These are phyloP conservation scores for Physcia stellaris DNA, from an alignment of 495 filamentous ascomycete genomes.

Conservation along the genomic window DNA sequence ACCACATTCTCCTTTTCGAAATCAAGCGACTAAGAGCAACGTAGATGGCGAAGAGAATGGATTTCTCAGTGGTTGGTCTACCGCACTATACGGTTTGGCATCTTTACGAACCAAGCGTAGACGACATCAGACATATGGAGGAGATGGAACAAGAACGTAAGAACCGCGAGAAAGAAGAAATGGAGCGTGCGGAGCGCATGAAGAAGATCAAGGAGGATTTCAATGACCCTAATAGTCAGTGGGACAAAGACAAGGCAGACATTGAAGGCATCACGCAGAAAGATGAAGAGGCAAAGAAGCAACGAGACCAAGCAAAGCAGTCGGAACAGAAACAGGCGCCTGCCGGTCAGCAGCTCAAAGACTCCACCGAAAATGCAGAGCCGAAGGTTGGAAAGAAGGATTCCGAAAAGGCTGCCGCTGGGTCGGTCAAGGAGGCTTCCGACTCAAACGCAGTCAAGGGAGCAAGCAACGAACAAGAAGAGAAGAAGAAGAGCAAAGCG, in stretches of 20 bases:
- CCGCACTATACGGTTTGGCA: conserved; percentile 99
- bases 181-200: conserved; percentile 47
- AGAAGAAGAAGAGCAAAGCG: not conserved
- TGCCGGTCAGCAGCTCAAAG: conserved; percentile 15
- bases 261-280: conserved; percentile 54
- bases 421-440: not conserved
- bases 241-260: conserved; percentile 70
- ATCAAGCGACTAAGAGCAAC: not conserved
- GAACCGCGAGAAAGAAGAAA: conserved; percentile 58
- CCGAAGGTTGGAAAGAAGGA: conserved; percentile 11
- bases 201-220: conserved; percentile 61
- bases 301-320: conserved; percentile 25
- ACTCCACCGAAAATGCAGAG: conserved; percentile 1
- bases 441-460: not conserved
- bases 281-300: conserved; percentile 26
- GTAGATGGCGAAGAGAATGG: conserved; percentile 94
- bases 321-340: conserved; percentile 25
- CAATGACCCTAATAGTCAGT: conserved; percentile 52
- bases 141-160: conserved; percentile 78
- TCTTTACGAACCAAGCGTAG: conserved; percentile 93
- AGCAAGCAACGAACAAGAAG: not conserved
- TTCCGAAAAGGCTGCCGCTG: conserved; percentile 19
- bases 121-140: conserved; percentile 96
- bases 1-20: not conserved
- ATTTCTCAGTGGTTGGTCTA: conserved; percentile 88